These are phyloP conservation scores for Spergularia azorica DNA, from an alignment of 179 eudicot genomes.

Conservation along the genomic window DNA sequence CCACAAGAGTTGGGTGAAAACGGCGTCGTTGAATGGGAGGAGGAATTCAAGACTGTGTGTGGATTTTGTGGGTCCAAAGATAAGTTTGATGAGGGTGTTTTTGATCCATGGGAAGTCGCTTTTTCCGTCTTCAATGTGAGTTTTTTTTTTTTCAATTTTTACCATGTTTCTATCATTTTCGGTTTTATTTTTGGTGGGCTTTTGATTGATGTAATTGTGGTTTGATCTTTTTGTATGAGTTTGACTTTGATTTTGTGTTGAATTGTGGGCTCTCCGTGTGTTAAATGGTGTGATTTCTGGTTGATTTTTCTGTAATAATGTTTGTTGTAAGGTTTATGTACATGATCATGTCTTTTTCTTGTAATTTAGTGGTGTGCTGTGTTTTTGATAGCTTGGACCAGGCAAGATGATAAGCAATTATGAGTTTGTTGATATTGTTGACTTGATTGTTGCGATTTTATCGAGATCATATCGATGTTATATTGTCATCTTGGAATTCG, in stretches of 20 bases:
- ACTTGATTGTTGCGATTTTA: neutral
- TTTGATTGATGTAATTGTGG: neutral
- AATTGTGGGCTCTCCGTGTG: slow-evolving; percentile 6
- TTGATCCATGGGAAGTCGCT: slow-evolving; percentile 57
- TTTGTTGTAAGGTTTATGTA: neutral
- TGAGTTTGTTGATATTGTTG: neutral
- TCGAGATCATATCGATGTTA: neutral
- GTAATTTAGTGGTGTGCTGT: neutral
- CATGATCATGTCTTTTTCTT: neutral
- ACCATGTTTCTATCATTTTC: neutral
- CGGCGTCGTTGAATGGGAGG: slow-evolving; percentile 61
- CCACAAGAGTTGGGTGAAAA: slow-evolving; percentile 31
- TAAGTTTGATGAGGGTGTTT: slow-evolving; percentile 32
- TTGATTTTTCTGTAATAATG: neutral
- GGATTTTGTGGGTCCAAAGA: slow-evolving; percentile 42
- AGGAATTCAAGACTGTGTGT: slow-evolving; percentile 51
- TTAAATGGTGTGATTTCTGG: neutral
- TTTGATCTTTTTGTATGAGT: slow-evolving; percentile 20
- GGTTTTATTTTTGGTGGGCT: neutral
- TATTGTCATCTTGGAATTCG: neutral
- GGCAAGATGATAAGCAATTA: slow-evolving; percentile 5
- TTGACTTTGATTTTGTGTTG: slow-evolving; percentile 1
- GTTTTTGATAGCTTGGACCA: slow-evolving; percentile 5
- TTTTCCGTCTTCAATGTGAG: slow-evolving; percentile 60
- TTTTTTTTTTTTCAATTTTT: slow-evolving; percentile 18